phyloP scores from a whole-genome alignment of 2,329 filamentous ascomycete genomes.

The Exophiala lecanii-corni region DNA sequence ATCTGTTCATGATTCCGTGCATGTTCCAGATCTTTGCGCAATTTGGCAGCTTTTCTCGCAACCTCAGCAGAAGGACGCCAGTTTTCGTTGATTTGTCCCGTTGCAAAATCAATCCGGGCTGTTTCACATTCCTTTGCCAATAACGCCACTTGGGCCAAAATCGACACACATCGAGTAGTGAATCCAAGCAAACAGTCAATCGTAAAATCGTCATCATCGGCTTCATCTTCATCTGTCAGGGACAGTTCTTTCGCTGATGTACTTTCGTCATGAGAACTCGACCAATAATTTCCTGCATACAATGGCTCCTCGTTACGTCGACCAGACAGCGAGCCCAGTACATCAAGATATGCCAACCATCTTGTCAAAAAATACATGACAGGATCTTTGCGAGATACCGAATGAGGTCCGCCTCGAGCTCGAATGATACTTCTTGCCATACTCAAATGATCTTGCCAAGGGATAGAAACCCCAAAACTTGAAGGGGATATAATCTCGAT shows the following conservation, averaged over 20 bases:
- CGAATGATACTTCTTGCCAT: conserved; percentile 72
- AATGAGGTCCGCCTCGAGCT: conserved; percentile 56
- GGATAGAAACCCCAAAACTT: conserved; percentile 72
- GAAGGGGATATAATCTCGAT: conserved; percentile 78
- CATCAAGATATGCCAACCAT: conserved; percentile 81
- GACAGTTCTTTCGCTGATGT: conserved; percentile 26
- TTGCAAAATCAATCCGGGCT: conserved; percentile 55
- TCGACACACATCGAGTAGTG: conserved; percentile 64
- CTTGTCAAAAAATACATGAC: conserved; percentile 70
- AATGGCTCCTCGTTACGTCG: conserved; percentile 51
- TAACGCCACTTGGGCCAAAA: conserved; percentile 67
- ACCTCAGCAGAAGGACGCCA: conserved; percentile 58
- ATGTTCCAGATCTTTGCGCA: conserved; percentile 59
- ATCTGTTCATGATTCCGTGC: conserved; percentile 43
- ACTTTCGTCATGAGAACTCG: conserved; percentile 28
- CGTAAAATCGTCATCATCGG: conserved; percentile 58
- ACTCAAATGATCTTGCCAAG: conserved; percentile 75
- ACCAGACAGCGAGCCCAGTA: conserved; percentile 67
- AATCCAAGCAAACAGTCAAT: conserved; percentile 81
- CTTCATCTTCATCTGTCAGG: conserved; percentile 41
- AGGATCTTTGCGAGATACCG: conserved; percentile 50
- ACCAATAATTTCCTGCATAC: conserved; percentile 47
- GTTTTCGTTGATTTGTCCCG: conserved; percentile 45
- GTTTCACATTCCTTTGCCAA: conserved; percentile 65
- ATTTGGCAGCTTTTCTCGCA: conserved; percentile 52